A percentile compares a stretch with the other conserved stretches of the same genome.
phyloP scores from a whole-genome alignment of 192 early-diverging fungal species.

The Linderina pennispora region DNA sequence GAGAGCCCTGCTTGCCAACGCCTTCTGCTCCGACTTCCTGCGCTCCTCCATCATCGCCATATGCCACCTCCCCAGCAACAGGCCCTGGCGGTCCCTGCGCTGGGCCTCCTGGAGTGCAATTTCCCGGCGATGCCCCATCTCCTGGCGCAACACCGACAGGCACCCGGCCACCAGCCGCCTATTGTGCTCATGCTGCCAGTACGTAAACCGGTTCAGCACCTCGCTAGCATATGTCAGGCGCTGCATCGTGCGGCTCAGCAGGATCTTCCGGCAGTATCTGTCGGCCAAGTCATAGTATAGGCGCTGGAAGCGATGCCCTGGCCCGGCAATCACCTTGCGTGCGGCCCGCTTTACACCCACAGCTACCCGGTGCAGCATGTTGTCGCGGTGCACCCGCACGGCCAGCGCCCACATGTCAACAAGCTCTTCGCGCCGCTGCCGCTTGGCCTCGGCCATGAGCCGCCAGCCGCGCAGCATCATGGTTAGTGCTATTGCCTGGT shows the following conservation, averaged over 20 bases:
- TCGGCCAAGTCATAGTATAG: constrained; percentile 6
- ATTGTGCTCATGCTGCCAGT: background rate
- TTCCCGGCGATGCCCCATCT: too few species aligned
- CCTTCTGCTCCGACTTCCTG: too few species aligned
- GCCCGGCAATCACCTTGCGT: background rate
- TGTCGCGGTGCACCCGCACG: constrained; percentile 1
- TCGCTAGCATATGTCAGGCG: background rate
- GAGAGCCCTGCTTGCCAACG: too few species aligned
- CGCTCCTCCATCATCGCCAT: too few species aligned
- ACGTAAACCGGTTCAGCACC: constrained; percentile 7
- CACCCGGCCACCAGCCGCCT: too few species aligned
- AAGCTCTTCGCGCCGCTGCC: constrained; percentile 18
- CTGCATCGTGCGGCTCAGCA: background rate
- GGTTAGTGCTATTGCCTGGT: constrained; percentile 15
- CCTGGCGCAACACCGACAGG: too few species aligned
- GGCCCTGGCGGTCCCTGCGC: too few species aligned
- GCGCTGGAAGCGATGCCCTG: constrained; percentile 3
- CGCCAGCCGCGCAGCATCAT: constrained; percentile 26
- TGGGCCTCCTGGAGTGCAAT: too few species aligned
- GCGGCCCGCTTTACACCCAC: constrained; percentile 4
- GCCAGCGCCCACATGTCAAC: constrained; percentile 20
- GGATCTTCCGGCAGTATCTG: constrained; percentile 9
- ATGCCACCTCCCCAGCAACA: too few species aligned
- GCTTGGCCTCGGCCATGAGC: constrained; percentile 12
- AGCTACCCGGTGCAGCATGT: constrained; percentile 1